Conservation (phyloP, 139 green algal species). For the Dunaliella primolecta region DNA sequence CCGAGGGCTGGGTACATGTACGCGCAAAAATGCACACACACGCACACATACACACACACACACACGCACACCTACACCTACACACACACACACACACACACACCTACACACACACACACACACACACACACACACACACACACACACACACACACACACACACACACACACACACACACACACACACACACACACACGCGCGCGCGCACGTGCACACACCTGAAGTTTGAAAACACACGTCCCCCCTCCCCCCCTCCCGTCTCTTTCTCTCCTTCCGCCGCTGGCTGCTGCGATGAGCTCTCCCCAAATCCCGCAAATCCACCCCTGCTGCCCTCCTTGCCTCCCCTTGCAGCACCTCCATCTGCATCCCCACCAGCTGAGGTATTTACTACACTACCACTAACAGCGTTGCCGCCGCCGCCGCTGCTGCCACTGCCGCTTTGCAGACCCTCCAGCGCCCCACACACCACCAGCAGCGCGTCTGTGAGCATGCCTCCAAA, state of each 20-base stretch:
- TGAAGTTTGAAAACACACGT: slow-evolving; percentile 24
- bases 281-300: no score
- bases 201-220: no score
- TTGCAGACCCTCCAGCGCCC: slow-evolving; percentile 30
- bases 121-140: neutral
- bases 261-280: neutral
- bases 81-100: neutral
- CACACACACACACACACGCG: slow-evolving; percentile 1
- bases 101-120: neutral
- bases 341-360: no score
- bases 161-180: neutral
- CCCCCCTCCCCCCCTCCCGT: slow-evolving; percentile 6
- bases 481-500: slow-evolving; percentile 46
- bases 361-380: no score
- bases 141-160: neutral
- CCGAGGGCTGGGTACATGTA: neutral
- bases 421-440: no score
- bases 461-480: slow-evolving; percentile 41
- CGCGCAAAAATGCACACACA: neutral
- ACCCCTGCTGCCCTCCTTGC: no score
- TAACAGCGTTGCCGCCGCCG: no score
- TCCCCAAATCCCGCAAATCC: no score
- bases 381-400: no score
- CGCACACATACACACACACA: neutral
- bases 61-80: slow-evolving; percentile 8